phyloP scores from a whole-genome alignment of 129 eudicot species.

The Flaveria robusta region DNA sequence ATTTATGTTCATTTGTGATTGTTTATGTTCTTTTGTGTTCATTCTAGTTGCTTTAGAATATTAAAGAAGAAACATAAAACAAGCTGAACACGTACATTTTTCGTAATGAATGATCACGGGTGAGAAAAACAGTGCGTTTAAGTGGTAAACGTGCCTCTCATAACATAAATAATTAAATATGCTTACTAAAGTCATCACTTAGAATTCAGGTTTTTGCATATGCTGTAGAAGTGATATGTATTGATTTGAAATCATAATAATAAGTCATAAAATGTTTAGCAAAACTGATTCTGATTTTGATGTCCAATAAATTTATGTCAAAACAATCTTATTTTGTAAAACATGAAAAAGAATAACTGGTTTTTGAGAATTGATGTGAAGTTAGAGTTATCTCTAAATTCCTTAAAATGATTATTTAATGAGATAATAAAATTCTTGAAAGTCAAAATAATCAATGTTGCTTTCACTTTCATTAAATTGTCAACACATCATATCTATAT shows the following conservation, averaged over 20 bases:
- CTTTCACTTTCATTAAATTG: neutral
- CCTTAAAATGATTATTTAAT: neutral
- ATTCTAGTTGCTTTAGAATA: too few species aligned
- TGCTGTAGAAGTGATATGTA: neutral
- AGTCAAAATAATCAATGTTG: conserved; percentile 6
- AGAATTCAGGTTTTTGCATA: neutral
- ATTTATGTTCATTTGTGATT: too few species aligned
- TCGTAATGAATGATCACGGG: too few species aligned
- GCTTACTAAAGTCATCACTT: neutral
- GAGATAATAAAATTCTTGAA: neutral
- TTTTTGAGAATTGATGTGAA: neutral
- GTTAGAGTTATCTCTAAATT: neutral
- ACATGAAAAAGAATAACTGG: neutral
- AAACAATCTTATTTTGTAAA: neutral
- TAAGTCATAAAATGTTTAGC: neutral
- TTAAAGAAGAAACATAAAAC: too few species aligned
- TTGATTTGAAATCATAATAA: neutral
- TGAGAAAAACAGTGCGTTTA: too few species aligned
- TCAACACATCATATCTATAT: neutral
- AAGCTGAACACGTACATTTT: too few species aligned
- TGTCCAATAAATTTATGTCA: neutral
- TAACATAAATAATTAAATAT: too few species aligned
- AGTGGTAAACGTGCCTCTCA: conserved; percentile 30
- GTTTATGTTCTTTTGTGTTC: too few species aligned
- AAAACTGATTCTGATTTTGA: neutral